Conservation (phyloP, 306 rosid species). For the Clitoria ternatea region DNA sequence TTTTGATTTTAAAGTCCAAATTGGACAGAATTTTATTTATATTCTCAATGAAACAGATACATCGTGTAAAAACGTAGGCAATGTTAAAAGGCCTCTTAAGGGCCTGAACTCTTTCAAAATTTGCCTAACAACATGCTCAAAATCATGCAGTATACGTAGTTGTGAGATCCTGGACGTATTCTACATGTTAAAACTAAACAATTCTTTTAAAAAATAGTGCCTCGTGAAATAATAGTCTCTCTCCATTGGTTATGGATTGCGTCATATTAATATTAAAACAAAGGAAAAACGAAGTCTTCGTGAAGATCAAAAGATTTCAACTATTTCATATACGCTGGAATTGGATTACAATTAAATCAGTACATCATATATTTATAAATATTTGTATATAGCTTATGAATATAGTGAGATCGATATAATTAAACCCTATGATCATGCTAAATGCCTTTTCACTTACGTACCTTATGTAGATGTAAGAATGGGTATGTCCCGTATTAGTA, state of each 20-base stretch:
- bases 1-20: background rate
- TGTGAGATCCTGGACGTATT: background rate
- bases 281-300: background rate
- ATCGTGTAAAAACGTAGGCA: background rate
- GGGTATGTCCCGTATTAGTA: background rate
- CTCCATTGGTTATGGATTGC: background rate
- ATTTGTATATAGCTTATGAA: background rate
- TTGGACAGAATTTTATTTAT: background rate
- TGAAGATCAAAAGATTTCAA: background rate
- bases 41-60: background rate
- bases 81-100: background rate
- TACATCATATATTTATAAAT: background rate
- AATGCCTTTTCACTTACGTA: background rate
- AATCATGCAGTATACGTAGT: conserved; percentile 15
- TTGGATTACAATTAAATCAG: too few species aligned
- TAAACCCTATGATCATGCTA: background rate
- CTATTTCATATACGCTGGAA: background rate
- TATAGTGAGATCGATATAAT: background rate
- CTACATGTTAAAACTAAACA: background rate
- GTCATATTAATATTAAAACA: background rate
- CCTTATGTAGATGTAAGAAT: background rate
- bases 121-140: conserved; percentile 11
- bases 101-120: background rate
- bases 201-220: background rate
- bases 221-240: background rate